Evolutionary conservation across 768 basidiomycete species (phyloP).

Genomic region (Boletus rufocinnamomeus): DNA sequence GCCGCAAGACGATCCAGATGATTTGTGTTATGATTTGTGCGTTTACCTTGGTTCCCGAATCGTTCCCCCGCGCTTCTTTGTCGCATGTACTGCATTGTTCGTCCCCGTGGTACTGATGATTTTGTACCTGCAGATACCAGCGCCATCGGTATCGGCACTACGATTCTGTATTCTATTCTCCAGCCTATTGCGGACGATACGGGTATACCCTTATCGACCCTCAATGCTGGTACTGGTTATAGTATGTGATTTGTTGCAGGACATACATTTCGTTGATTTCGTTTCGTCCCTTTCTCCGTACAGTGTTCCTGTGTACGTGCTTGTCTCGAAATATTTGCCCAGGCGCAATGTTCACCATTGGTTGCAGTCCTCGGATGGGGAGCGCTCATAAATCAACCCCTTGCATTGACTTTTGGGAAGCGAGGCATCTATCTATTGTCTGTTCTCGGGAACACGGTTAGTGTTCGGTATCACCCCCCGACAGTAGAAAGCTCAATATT

Average conservation of each 20-base stretch:
- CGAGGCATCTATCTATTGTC: slow-evolving; percentile 23
- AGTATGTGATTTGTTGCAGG: slow-evolving; percentile 5
- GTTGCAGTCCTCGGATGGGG: slow-evolving; percentile 21
- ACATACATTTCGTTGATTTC: neutral
- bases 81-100: neutral
- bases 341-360: neutral
- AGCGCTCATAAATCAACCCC: slow-evolving; percentile 22
- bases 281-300: neutral
- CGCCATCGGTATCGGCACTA: slow-evolving; percentile 21
- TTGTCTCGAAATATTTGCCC: neutral
- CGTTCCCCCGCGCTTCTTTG: neutral
- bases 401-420: slow-evolving; percentile 24
- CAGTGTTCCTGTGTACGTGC: slow-evolving; percentile 22
- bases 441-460: slow-evolving; percentile 19
- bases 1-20: slow-evolving; percentile 17
- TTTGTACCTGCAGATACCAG: slow-evolving; percentile 15
- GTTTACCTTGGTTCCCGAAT: slow-evolving; percentile 1
- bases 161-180: slow-evolving; percentile 21
- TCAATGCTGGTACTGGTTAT: slow-evolving; percentile 24
- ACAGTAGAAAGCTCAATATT: neutral
- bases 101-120: neutral
- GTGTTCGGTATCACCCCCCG: neutral
- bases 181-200: slow-evolving; percentile 22
- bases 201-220: slow-evolving; percentile 22
- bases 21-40: slow-evolving; percentile 22